Evolutionary conservation across 1,284 basidiomycete genomes (phyloP).

Genomic region (Ganoderma leucocontextum): DNA sequence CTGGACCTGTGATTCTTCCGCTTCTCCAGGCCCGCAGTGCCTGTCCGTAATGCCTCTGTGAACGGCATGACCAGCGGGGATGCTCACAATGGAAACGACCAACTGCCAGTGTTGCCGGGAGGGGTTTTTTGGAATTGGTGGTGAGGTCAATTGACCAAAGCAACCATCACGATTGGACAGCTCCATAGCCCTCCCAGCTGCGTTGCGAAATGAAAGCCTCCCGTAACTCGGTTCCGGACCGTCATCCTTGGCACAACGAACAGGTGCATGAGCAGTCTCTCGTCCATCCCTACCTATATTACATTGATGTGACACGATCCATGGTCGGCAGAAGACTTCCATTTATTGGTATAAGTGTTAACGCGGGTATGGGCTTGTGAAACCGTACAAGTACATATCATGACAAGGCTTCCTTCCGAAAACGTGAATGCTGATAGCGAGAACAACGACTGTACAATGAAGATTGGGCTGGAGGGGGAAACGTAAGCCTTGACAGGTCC

Average conservation of each 20-base stretch:
- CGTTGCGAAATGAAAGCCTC: neutral
- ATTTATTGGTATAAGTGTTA: constrained; percentile 1
- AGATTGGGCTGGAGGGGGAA: constrained; percentile 1
- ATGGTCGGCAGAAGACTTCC: neutral
- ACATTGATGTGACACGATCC: neutral
- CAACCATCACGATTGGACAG: neutral
- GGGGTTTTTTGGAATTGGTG: neutral
- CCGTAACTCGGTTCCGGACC: neutral
- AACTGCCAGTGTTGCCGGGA: neutral
- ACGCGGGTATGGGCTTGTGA: constrained; percentile 5
- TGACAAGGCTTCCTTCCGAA: neutral
- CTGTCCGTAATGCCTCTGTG: neutral
- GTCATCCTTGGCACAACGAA: neutral
- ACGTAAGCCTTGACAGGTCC: constrained; percentile 4
- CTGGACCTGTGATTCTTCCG: neutral
- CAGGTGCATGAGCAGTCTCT: neutral
- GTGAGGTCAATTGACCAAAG: neutral
- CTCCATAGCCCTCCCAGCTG: neutral
- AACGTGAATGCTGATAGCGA: neutral
- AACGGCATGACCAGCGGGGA: neutral
- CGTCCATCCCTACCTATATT: neutral
- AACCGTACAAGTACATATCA: constrained; percentile 31
- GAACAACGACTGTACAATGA: neutral
- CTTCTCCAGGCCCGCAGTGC: constrained; percentile 3
- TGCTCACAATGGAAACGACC: neutral